phyloP scores from a whole-genome alignment of 768 basidiomycete genomes.

The Jaapia argillacea region DNA sequence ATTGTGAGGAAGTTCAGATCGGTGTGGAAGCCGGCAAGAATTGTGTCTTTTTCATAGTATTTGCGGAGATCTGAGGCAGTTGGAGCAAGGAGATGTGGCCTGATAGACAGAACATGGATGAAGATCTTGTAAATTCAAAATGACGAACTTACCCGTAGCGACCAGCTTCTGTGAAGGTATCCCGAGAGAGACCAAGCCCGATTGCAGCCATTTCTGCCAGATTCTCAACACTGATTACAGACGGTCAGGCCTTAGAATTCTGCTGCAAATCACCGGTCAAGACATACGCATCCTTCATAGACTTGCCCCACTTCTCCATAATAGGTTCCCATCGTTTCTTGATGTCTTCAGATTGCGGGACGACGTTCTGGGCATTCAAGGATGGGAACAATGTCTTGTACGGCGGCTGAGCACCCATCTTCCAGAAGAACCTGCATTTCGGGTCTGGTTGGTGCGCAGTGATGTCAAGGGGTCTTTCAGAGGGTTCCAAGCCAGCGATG shows the following conservation, averaged over 20 bases:
- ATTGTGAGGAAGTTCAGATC: slow-evolving; percentile 95
- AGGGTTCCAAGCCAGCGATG: slow-evolving; percentile 65
- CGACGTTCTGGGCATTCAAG: slow-evolving; percentile 74
- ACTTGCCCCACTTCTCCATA: slow-evolving; percentile 81
- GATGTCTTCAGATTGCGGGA: slow-evolving; percentile 53
- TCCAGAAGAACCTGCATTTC: slow-evolving; percentile 93
- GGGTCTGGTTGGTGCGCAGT: slow-evolving; percentile 77
- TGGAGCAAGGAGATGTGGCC: slow-evolving; percentile 85
- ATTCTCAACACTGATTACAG: slow-evolving; percentile 65
- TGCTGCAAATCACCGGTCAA: no score
- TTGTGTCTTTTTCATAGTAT: slow-evolving; percentile 70
- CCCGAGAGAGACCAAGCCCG: slow-evolving; percentile 64
- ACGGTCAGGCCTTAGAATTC: slow-evolving; percentile 7
- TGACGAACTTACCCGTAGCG: slow-evolving; percentile 63
- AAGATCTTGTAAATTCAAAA: neutral
- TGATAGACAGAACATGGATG: slow-evolving; percentile 12
- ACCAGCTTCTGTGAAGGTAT: slow-evolving; percentile 72
- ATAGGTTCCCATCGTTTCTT: slow-evolving; percentile 53
- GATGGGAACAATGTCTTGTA: slow-evolving; percentile 72
- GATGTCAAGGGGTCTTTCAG: slow-evolving; percentile 81
- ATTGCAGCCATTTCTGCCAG: slow-evolving; percentile 84
- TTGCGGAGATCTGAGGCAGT: slow-evolving; percentile 85
- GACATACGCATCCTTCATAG: slow-evolving; percentile 82
- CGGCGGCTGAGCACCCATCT: slow-evolving; percentile 64
- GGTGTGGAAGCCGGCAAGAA: slow-evolving; percentile 89